These are phyloP conservation scores for Penicillium dipodomyicola DNA, from an alignment of 495 filamentous ascomycete genomes.

Conservation along the genomic window DNA sequence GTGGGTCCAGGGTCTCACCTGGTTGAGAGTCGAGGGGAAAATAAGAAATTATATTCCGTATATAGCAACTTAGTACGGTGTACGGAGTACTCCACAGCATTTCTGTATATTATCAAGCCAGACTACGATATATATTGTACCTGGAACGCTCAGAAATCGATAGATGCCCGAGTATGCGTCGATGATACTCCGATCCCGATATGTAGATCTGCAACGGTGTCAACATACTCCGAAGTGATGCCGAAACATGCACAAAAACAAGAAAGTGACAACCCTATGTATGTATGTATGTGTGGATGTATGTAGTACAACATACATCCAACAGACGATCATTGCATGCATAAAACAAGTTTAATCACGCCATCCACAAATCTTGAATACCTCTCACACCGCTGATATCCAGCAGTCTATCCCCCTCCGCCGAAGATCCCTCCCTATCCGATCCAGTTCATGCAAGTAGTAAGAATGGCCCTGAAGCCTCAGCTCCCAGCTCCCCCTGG, in stretches of 20 bases:
- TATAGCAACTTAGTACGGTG: too few relatives aligned
- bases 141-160: background rate
- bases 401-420: constrained; percentile 33
- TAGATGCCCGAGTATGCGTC: background rate
- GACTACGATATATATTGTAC: background rate
- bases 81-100: too few relatives aligned
- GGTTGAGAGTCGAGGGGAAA: background rate
- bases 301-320: background rate
- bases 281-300: background rate
- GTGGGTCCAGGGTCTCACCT: constrained; percentile 17
- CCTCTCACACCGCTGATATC: constrained; percentile 23
- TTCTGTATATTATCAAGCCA: too few relatives aligned
- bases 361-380: constrained; percentile 4
- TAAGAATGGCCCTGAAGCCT: constrained; percentile 40
- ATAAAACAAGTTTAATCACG: background rate
- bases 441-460: constrained; percentile 35
- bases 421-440: constrained; percentile 32
- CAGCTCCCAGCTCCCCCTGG: constrained; percentile 30
- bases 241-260: background rate
- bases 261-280: background rate
- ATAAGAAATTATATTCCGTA: background rate
- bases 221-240: too few relatives aligned
- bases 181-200: constrained; percentile 1
- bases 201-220: constrained; percentile 10
- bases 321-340: background rate